phyloP scores from a whole-genome alignment of 257 asterid species.

The Ilex asprella region DNA sequence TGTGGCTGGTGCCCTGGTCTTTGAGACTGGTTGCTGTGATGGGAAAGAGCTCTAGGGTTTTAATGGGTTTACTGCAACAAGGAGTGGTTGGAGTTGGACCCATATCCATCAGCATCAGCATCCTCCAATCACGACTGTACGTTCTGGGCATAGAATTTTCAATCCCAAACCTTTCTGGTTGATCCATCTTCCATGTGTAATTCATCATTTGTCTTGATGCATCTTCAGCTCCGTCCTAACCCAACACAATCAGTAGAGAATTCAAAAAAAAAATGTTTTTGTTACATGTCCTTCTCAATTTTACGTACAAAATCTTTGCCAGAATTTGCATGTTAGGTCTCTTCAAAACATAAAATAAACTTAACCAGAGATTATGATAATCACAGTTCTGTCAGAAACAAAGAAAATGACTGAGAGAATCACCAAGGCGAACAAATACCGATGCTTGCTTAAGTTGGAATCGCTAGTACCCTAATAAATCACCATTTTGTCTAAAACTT shows the following conservation, averaged over 20 bases:
- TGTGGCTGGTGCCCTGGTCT: conserved; percentile 19
- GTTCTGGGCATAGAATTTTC: conserved; percentile 23
- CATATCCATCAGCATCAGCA: conserved; percentile 18
- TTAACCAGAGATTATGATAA: too few species aligned
- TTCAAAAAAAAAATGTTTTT: too few species aligned
- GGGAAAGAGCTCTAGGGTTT: conserved; percentile 82
- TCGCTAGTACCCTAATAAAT: too few species aligned
- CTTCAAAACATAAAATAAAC: too few species aligned
- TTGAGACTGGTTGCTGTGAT: conserved; percentile 24
- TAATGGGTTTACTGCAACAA: conserved; percentile 41
- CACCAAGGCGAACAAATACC: too few species aligned
- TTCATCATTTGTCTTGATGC: conserved; percentile 18
- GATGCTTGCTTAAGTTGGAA: too few species aligned
- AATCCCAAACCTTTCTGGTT: conserved; percentile 16
- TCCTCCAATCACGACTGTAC: conserved; percentile 35
- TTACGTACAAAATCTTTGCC: too few species aligned
- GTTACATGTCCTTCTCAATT: too few species aligned
- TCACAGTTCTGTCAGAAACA: too few species aligned
- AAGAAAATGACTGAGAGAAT: too few species aligned
- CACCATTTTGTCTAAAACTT: too few species aligned
- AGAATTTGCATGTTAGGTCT: too few species aligned
- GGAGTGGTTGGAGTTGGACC: conserved; percentile 25
- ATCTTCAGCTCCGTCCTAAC: conserved; percentile 19
- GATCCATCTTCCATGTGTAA: conserved; percentile 33
- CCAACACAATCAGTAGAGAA: not conserved